phyloP scores from a whole-genome alignment of 441 rosid species.

The Gossypium schwendimanii region DNA sequence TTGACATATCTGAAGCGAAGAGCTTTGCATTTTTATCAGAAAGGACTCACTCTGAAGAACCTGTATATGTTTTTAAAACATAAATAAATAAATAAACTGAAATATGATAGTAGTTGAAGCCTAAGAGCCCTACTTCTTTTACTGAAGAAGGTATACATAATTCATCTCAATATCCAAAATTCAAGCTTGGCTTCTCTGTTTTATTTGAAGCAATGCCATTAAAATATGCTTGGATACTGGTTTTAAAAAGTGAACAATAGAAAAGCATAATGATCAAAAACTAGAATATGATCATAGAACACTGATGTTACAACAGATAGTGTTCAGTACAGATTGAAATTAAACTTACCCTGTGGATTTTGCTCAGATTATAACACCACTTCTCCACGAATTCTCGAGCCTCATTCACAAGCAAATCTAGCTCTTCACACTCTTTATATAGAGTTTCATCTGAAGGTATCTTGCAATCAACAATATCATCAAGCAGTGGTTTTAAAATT shows the following conservation, averaged over 20 bases:
- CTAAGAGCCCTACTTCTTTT: not conserved
- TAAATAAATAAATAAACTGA: not conserved
- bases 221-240: not conserved
- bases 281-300: not conserved
- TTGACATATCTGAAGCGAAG: conserved; percentile 42
- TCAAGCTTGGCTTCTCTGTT: not conserved
- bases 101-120: not conserved
- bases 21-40: not conserved
- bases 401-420: conserved; percentile 61
- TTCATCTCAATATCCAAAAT: not conserved
- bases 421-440: conserved; percentile 58
- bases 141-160: not conserved
- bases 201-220: no score
- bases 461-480: conserved; percentile 58
- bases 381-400: conserved; percentile 72
- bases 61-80: conserved; percentile 26
- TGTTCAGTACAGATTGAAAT: not conserved
- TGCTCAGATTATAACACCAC: conserved; percentile 67
- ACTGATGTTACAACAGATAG: not conserved
- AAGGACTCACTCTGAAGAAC: conserved; percentile 43
- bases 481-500: conserved; percentile 69
- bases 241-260: not conserved
- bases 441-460: conserved; percentile 46
- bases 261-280: no score
- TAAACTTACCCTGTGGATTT: conserved; percentile 58